Evolutionary conservation across 1,139 yeast species (phyloP).

Genomic region (Blastobotrys elegans): DNA sequence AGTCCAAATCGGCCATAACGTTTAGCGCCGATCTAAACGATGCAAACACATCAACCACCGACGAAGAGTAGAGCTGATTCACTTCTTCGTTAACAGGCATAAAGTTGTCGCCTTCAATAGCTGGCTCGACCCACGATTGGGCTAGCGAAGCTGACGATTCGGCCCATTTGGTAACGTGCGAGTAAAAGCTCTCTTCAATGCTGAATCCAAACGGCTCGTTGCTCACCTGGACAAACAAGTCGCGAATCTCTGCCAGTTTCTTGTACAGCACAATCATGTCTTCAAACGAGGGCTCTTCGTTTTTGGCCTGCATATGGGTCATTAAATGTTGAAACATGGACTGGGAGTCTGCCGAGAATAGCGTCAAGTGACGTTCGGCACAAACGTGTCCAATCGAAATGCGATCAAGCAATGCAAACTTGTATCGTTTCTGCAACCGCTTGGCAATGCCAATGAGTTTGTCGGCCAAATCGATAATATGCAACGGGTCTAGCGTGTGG

Average conservation of each 20-base stretch:
- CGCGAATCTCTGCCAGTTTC: conserved; percentile 51
- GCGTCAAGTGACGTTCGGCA: conserved; percentile 52
- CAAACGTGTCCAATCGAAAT: conserved; percentile 52
- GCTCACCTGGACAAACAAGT: conserved; percentile 49
- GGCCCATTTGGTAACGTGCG: conserved; percentile 55
- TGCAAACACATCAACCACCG: conserved; percentile 64
- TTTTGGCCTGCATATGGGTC: conserved; percentile 39
- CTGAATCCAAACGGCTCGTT: conserved; percentile 46
- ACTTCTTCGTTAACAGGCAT: conserved; percentile 47
- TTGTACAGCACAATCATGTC: conserved; percentile 62
- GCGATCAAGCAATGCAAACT: conserved; percentile 55
- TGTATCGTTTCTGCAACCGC: conserved; percentile 55
- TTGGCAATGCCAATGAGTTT: conserved; percentile 48
- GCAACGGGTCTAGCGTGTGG: conserved; percentile 49
- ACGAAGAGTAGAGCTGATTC: conserved; percentile 42
- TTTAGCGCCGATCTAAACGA: conserved; percentile 55
- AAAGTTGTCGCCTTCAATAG: conserved; percentile 53
- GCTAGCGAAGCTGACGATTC: conserved; percentile 49
- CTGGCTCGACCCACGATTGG: conserved; percentile 46
- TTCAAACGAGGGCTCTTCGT: conserved; percentile 43
- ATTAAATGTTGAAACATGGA: conserved; percentile 53
- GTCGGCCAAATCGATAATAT: conserved; percentile 58
- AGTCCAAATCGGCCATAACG: conserved; percentile 50
- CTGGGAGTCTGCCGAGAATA: conserved; percentile 61
- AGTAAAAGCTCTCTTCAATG: conserved; percentile 56